phyloP scores from a whole-genome alignment of 129 eudicot genomes.

The Glebionis coronaria region DNA sequence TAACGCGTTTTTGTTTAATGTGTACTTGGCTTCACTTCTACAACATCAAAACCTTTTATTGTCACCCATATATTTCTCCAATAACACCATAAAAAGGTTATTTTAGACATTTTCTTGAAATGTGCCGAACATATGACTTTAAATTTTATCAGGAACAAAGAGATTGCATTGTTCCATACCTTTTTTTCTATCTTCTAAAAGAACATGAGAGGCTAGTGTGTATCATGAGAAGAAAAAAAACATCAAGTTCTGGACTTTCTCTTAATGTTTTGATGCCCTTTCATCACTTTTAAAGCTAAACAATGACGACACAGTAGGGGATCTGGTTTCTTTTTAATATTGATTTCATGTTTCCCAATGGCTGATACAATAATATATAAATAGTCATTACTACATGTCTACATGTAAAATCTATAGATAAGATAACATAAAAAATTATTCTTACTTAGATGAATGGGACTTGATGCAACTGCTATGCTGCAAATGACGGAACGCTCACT shows the following conservation, averaged over 20 bases:
- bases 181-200: slow-evolving; percentile 58
- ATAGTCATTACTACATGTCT: slow-evolving; percentile 8
- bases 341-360: slow-evolving; percentile 31
- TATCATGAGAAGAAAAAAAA: too few species aligned
- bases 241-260: slow-evolving; percentile 39
- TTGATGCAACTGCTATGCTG: slow-evolving; percentile 34
- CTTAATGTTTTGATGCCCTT: slow-evolving; percentile 85
- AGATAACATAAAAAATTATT: not conserved
- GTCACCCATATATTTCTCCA: slow-evolving; percentile 19
- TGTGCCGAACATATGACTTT: too few species aligned
- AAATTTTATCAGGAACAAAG: too few species aligned
- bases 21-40: slow-evolving; percentile 22
- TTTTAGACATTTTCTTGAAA: too few species aligned
- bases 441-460: slow-evolving; percentile 42
- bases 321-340: slow-evolving; percentile 35
- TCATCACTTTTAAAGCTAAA: slow-evolving; percentile 82
- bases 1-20: slow-evolving; percentile 12
- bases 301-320: slow-evolving; percentile 46
- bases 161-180: slow-evolving; percentile 25
- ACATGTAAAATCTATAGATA: not conserved
- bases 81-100: not conserved
- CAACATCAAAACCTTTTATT: slow-evolving; percentile 22
- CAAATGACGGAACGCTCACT: slow-evolving; percentile 19
- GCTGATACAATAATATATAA: slow-evolving; percentile 27
- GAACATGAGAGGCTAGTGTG: not conserved